Base-by-base conservation (phyloP, 148 eudicot genomes). In the Camellia granthamiana region DNA sequence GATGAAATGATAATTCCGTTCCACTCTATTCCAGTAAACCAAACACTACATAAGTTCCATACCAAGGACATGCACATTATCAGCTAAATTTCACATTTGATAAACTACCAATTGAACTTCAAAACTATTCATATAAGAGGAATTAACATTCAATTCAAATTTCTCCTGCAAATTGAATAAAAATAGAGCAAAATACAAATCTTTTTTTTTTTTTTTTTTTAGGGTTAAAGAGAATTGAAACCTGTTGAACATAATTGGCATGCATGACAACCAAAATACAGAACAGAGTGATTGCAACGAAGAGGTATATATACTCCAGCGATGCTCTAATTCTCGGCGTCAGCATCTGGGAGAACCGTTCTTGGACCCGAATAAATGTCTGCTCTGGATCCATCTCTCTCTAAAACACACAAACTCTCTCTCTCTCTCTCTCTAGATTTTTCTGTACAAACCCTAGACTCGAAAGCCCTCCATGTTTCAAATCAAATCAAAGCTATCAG, bases 231-330 rank as follows among this genome's bases (percentile, higher is more conserved):
- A 2, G 63, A 13, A 4, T 61, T 21, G 49, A 65, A 65, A 93
- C 98, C 98, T 95, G 98, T 75, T 93, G 98, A 80, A 95, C 98
- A 74, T 89, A 95, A 87, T 93, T 95, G 74, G 98, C 97, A 91
- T 95, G 97, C 98, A 95, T 91, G 71, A 95, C 97, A 83, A 95
- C 97, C 71, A 95, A 96, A 38, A 93, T 91, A 72, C 88, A 88
- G 86, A 95, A 95, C 79, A 93, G 82, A 78, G 97, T 90, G 78
- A 95, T 79, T 43, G 98, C 98, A 5, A 88, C 69, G 81, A 92
- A 85, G 23, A 95, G 90, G 81, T 84, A 93, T 44, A 90, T 52
- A 76, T 95, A 95, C 84, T 91, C 97, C 3, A 95, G 90, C 77
- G 88, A 80, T 68, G 86, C 90, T 84, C 97, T 72, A 30, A 95